Evolutionary conservation across 805 yeast species (phyloP), one percentile per base, ranked within the genome.

Genomic region (Cyberlindnera euphorbiiphila): DNA sequence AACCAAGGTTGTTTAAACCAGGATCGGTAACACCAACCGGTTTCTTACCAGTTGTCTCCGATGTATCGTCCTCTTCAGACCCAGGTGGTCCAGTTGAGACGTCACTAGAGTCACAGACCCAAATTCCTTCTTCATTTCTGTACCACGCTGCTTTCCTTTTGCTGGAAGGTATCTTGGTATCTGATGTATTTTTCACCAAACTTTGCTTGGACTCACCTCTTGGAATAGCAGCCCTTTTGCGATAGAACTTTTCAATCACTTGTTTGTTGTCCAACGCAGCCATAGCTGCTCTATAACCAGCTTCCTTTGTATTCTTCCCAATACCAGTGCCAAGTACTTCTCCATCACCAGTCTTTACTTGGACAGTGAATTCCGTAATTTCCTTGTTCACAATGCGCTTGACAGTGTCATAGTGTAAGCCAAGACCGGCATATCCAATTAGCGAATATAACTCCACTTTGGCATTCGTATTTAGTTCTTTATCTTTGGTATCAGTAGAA

Each of bases 241-340:
- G 66, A 11, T 77, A 75, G 55, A 74, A 85, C 50, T 80, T 80
- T 43, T 82, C 89, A 32, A 87, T 65, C 21, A 76, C 40, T 0
- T 64, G 65, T 29, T 71, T 72, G 45, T 85, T 77, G 9, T 64
- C 60, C 31, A 91, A 63, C 0, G 91, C 96, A 35, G 68, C 65
- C 79, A 81, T 81, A 0, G 98, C 98, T 0, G 97, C 96, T 38
- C 81, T 66, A 16, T 76, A 59, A 0, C 96, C 93, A 0, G 97
- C 98, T 20, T 77, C 81, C 56, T 83, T 85, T 4, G 69, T 65
- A 44, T 76, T 81, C 17, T 72, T 68, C 3, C 85, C 98, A 6
- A 60, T 64, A 5, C 96, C 98, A 4, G 59, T 61, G 0, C 95
- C 96, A 17, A 91, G 52, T 1, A 68, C 64, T 4, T 75, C 65